phyloP scores from a whole-genome alignment of 345 rosid genomes.

The thale cress (Arabidopsis thaliana) region TAIR10.1 NC_003075.7:15325001-15325500 shows the following conservation, averaged over 20 bases:
- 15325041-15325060: neutral
- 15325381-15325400: constrained; percentile 28
- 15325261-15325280: neutral
- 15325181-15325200: constrained; percentile 11
- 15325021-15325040: neutral
- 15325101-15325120: neutral
- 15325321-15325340: neutral
- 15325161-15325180: constrained; percentile 5
- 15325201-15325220: constrained; percentile 16
- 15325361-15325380: constrained; percentile 33
- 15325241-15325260: constrained; percentile 33
- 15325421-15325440: constrained; percentile 24
- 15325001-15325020: neutral
- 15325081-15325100: neutral
- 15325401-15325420: constrained; percentile 20
- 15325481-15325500: constrained; percentile 36
- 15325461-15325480: constrained; percentile 34
- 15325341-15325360: constrained; percentile 33
- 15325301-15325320: neutral
- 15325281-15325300: neutral
- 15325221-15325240: constrained; percentile 34
- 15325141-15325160: neutral
- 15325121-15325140: neutral
- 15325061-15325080: neutral
- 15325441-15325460: constrained; percentile 30